These are phyloP conservation scores for Corymbia maculata DNA, from an alignment of 345 rosid genomes.

Conservation along the genomic window DNA sequence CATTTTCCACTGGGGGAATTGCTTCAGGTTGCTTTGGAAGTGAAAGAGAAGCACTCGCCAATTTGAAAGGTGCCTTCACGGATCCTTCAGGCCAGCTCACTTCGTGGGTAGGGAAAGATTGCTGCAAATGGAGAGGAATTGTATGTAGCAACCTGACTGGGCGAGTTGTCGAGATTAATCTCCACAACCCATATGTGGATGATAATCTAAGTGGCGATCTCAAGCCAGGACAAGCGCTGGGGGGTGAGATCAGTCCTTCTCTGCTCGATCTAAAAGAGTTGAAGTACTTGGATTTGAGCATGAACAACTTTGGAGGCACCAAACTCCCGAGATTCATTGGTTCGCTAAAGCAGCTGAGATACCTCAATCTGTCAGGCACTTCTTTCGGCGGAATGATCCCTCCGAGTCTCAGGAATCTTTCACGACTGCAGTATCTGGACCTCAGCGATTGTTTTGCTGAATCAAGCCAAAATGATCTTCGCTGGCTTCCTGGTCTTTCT, in stretches of 20 bases:
- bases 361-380: slow-evolving; percentile 10
- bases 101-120: too few species aligned
- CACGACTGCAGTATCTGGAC: too few species aligned
- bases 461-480: too few species aligned
- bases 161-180: slow-evolving; percentile 22
- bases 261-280: slow-evolving; percentile 4
- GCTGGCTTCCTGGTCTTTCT: too few species aligned
- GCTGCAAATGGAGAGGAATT: too few species aligned
- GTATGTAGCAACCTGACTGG: slow-evolving; percentile 1
- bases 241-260: slow-evolving; percentile 8
- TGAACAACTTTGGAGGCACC: slow-evolving; percentile 5
- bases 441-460: too few species aligned
- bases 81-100: too few species aligned
- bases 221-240: neutral
- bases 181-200: slow-evolving; percentile 7
- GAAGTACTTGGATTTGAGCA: slow-evolving; percentile 4
- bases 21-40: too few species aligned
- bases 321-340: slow-evolving; percentile 3
- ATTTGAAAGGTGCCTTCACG: too few species aligned
- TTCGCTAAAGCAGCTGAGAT: neutral
- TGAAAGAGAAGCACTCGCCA: too few species aligned
- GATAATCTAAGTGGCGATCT: neutral
- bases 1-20: neutral
- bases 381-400: neutral
- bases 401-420: too few species aligned